A percentile compares a stretch with the other conserved stretches of the same genome.
These are phyloP conservation scores for Saccharomycopsis hybrid DNA, from an alignment of 1,139 yeast species.

Conservation along the genomic window DNA sequence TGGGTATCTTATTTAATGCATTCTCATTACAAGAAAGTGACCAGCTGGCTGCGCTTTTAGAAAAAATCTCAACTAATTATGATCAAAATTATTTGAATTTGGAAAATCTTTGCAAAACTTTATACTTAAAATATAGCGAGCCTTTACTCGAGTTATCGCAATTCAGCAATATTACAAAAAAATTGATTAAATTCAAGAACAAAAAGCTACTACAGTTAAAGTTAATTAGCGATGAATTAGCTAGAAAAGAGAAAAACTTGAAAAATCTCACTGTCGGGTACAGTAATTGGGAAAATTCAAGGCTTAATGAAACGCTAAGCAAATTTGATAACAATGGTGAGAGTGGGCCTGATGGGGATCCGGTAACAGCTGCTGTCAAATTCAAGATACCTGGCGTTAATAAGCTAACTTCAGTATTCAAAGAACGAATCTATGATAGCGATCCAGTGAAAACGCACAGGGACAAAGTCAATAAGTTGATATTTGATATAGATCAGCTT, in stretches of 20 bases:
- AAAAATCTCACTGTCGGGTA: slow-evolving; percentile 30
- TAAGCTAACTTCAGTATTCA: slow-evolving; percentile 47
- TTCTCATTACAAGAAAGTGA: slow-evolving; percentile 54
- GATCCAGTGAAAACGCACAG: slow-evolving; percentile 51
- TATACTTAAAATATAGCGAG: slow-evolving; percentile 68
- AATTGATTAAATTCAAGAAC: slow-evolving; percentile 58
- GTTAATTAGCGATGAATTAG: slow-evolving; percentile 49
- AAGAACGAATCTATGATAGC: slow-evolving; percentile 40
- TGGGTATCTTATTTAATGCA: slow-evolving; percentile 43
- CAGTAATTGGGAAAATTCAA: slow-evolving; percentile 14
- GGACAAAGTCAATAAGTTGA: slow-evolving; percentile 38
- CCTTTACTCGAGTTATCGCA: slow-evolving; percentile 80
- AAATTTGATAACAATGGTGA: slow-evolving; percentile 8
- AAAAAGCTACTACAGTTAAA: slow-evolving; percentile 60
- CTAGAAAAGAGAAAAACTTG: slow-evolving; percentile 39
- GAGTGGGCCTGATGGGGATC: neutral
- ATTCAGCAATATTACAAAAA: slow-evolving; percentile 58
- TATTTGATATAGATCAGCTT: slow-evolving; percentile 37
- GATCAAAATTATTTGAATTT: slow-evolving; percentile 65
- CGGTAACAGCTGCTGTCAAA: neutral
- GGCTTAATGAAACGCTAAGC: slow-evolving; percentile 10
- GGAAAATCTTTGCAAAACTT: slow-evolving; percentile 49
- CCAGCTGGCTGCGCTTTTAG: slow-evolving; percentile 44
- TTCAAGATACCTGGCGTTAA: slow-evolving; percentile 37
- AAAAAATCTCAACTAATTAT: slow-evolving; percentile 69